phyloP scores from a whole-genome alignment of 805 yeast species.

The Lipomyces sp. region DNA sequence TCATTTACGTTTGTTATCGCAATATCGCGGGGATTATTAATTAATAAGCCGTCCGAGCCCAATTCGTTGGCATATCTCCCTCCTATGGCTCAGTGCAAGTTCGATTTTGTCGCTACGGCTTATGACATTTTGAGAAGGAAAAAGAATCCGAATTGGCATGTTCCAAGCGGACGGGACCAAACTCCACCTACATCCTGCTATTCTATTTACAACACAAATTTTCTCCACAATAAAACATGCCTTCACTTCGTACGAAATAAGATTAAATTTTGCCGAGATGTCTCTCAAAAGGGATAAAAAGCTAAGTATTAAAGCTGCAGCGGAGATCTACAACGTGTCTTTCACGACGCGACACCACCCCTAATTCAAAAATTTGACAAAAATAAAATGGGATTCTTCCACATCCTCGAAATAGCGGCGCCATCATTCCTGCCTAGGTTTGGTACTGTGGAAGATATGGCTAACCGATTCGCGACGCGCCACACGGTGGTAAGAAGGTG shows the following conservation, averaged over 20 bases:
- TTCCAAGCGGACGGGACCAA: neutral
- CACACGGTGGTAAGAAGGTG: neutral
- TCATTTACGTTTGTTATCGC: no score
- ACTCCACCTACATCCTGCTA: neutral
- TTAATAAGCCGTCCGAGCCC: no score
- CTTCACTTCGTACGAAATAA: neutral
- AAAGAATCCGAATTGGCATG: no score
- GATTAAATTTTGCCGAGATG: neutral
- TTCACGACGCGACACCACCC: neutral
- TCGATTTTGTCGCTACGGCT: no score
- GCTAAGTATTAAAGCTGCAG: neutral
- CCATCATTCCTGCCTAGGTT: constrained; percentile 15
- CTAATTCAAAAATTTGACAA: neutral
- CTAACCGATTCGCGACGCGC: neutral
- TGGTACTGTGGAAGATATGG: neutral
- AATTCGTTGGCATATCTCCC: no score
- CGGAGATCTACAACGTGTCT: neutral
- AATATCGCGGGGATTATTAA: no score
- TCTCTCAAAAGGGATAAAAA: neutral
- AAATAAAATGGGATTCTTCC: neutral
- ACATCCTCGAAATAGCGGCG: constrained; percentile 2
- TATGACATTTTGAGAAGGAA: no score
- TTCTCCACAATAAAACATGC: neutral
- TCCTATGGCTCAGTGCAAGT: no score
- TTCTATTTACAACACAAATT: neutral